These are phyloP conservation scores for Tylopilus plumbeoviolaceoides DNA, from an alignment of 768 basidiomycete species.

Conservation along the genomic window DNA sequence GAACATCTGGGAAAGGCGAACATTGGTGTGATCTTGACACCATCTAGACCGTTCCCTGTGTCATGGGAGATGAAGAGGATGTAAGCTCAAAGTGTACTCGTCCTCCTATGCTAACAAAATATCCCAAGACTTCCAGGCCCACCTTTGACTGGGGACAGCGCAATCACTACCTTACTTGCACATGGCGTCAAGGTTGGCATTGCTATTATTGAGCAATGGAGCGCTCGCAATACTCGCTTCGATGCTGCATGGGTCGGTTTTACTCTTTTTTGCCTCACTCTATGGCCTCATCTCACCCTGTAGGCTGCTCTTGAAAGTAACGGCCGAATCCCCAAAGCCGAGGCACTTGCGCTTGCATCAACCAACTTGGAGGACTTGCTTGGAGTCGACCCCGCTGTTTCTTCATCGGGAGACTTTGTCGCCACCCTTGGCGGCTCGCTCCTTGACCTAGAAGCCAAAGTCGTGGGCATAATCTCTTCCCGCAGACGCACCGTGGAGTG, in stretches of 20 bases:
- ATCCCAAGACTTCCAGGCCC: constrained; percentile 27
- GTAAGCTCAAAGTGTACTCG: constrained; percentile 11
- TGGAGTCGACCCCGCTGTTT: constrained; percentile 17
- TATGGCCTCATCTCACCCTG: constrained; percentile 1
- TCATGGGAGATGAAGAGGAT: constrained; percentile 58
- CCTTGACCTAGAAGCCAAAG: constrained; percentile 43
- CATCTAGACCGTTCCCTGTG: constrained; percentile 66
- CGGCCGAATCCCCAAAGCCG: constrained; percentile 36
- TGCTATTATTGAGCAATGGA: constrained; percentile 64
- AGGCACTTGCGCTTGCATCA: constrained; percentile 52
- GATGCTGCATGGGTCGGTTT: constrained; percentile 75
- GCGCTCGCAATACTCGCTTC: constrained; percentile 71
- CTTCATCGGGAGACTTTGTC: constrained; percentile 48
- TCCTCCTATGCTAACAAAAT: constrained; percentile 3
- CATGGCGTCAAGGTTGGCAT: constrained; percentile 73
- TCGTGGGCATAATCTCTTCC: constrained; percentile 52
- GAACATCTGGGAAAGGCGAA: constrained; percentile 62
- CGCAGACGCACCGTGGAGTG: constrained; percentile 48
- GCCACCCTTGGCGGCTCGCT: constrained; percentile 51
- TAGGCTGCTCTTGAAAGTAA: constrained; percentile 40
- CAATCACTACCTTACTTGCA: constrained; percentile 55
- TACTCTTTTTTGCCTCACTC: constrained; percentile 14
- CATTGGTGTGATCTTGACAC: constrained; percentile 67
- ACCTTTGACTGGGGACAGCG: constrained; percentile 40
- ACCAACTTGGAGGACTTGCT: constrained; percentile 50